A percentile compares a stretch with the other conserved stretches of the same genome.
phyloP scores from a whole-genome alignment of 2,329 filamentous ascomycete species.

The Aspergillus pseudonomiae region DNA sequence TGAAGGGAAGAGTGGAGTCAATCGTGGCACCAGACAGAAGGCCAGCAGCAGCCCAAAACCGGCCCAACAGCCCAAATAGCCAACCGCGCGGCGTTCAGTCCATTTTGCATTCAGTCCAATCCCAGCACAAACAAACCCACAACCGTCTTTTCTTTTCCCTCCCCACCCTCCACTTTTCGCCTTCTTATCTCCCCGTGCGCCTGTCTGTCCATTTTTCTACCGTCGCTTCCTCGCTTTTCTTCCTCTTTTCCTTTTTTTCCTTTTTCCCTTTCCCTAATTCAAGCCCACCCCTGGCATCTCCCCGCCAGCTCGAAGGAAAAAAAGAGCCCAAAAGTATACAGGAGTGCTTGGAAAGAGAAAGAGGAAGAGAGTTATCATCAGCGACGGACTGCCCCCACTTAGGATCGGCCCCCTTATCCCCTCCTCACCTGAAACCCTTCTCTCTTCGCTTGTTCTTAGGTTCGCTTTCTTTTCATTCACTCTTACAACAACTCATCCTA shows the following conservation, averaged over 20 bases:
- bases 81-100: slow-evolving; percentile 20
- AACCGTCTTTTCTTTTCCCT: slow-evolving; percentile 19
- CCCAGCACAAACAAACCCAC: slow-evolving; percentile 9
- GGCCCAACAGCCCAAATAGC: slow-evolving; percentile 39
- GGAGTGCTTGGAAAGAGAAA: slow-evolving; percentile 12
- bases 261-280: slow-evolving; percentile 10
- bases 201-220: slow-evolving; percentile 20
- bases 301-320: slow-evolving; percentile 18
- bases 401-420: slow-evolving; percentile 8
- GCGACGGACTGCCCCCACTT: slow-evolving; percentile 11
- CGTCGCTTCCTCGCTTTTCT: slow-evolving; percentile 13
- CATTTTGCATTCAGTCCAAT: slow-evolving; percentile 6
- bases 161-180: slow-evolving; percentile 17
- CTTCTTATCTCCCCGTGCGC: slow-evolving; percentile 33
- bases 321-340: slow-evolving; percentile 4
- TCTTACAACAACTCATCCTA: slow-evolving; percentile 6
- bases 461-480: slow-evolving; percentile 6
- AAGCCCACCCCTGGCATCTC: slow-evolving; percentile 20
- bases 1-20: slow-evolving; percentile 32
- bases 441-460: slow-evolving; percentile 20
- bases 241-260: slow-evolving; percentile 14
- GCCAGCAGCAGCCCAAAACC: slow-evolving; percentile 37
- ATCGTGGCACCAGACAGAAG: slow-evolving; percentile 45
- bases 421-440: slow-evolving; percentile 19
- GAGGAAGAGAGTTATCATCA: slow-evolving; percentile 6